Base-by-base conservation (phyloP, 192 early-diverging fungal species). In the Coemansia sp. region DNA sequence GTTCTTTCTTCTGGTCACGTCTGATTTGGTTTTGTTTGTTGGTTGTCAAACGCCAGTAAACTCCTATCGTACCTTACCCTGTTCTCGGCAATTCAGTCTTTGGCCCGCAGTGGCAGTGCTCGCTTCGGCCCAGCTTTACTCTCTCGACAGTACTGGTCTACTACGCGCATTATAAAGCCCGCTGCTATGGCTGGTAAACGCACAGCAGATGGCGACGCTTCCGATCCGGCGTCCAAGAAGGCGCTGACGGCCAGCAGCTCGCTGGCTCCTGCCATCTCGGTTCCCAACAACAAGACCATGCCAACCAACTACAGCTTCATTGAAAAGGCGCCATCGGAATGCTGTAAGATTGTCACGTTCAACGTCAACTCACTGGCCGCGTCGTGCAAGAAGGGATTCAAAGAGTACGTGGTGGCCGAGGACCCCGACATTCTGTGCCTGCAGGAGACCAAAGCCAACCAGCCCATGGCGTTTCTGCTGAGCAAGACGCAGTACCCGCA, bases 371-470 rank as follows among this genome's bases (percentile, higher is more conserved):
- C 88, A n/a, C 65, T 93, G 21, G 82, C 79, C 11, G 83, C 92
- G 0, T 74, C 88, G 7, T 60, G 91, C 53, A 92, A 93, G 58
- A 95, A 95, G 83, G 89, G 89, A 0, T 91, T 88, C 60, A 87
- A 85, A 44, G 78, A 71, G 17, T 94, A 92, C 57, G 69, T 91
- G 26, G 77, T 68, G n/a, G 88, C 87, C 1, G 90, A 94, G 71
- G 76, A 92, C 53, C 85, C 94, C 0, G 93, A 94, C 61, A 83
- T 96, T 22, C 56, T 94, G 1, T 91, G 87, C 62, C 36, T 96
- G 38, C 92, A 94, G 69, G 94, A 94, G 66, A 93, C 90, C 48
- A 96, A 94, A 74, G 78, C 90, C 12, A 90, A 91, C 67, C 78
- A 87, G 65, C 81, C 89, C 10, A 77, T 83, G 53, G 60, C 83